phyloP scores from a whole-genome alignment of 139 green algal species.

The Ettlia oleoabundans region DNA sequence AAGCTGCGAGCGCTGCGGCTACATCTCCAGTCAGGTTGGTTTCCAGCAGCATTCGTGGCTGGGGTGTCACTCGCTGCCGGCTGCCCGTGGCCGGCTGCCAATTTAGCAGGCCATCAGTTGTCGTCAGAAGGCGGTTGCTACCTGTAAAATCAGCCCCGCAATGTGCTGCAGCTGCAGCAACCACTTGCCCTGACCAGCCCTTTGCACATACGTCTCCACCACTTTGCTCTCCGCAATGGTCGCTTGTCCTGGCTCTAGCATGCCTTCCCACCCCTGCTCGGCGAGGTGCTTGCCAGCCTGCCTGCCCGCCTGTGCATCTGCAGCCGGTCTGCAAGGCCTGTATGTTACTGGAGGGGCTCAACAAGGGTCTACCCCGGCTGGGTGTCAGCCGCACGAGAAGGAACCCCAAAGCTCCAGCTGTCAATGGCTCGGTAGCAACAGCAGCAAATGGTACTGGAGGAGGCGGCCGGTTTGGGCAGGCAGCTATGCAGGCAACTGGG shows the following conservation, averaged over 20 bases:
- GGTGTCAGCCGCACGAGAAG: constrained; percentile 50
- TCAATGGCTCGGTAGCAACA: not conserved
- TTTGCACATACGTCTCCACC: too few relatives aligned
- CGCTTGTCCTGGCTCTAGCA: not conserved
- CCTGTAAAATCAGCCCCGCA: too few relatives aligned
- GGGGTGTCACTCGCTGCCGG: too few relatives aligned
- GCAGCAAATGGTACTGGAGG: not conserved
- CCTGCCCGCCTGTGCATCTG: not conserved
- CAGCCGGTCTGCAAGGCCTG: constrained; percentile 88
- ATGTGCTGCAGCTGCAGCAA: too few relatives aligned
- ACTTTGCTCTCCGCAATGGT: not conserved
- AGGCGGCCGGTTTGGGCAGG: not conserved
- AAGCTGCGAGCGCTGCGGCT: constrained; percentile 82
- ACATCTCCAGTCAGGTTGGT: constrained; percentile 81
- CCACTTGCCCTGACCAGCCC: too few relatives aligned
- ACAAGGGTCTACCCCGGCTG: constrained; percentile 69
- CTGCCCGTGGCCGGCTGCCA: too few relatives aligned
- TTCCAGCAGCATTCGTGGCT: too few relatives aligned
- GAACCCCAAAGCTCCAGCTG: not conserved
- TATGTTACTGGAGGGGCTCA: constrained; percentile 87
- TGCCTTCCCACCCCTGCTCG: not conserved
- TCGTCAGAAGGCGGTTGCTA: too few relatives aligned
- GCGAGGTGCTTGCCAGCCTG: not conserved
- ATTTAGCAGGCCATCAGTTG: too few relatives aligned
- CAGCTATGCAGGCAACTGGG: not conserved